A percentile compares a stretch with the other conserved stretches of the same genome.
Conservation (phyloP, 1,139 yeast genomes). For the Yamadazyma triangularis region DNA sequence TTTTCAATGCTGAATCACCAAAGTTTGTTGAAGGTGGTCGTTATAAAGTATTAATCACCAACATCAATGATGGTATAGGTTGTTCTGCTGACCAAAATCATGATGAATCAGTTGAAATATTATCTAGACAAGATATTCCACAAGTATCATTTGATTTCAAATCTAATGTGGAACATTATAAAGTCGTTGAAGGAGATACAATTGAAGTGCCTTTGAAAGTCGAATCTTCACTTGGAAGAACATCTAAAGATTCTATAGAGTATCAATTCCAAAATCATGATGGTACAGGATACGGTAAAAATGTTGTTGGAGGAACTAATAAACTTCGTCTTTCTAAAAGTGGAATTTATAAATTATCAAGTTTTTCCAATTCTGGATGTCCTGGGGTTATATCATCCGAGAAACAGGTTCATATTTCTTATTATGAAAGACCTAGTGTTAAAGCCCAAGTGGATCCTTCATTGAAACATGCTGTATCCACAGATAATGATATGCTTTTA, state of each 20-base stretch:
- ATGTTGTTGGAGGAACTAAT: not conserved
- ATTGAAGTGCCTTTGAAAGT: constrained; percentile 55
- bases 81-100: constrained; percentile 60
- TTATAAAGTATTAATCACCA: constrained; percentile 56
- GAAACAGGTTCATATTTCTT: constrained; percentile 40
- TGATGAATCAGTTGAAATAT: constrained; percentile 53
- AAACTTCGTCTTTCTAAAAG: constrained; percentile 6
- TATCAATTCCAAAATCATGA: constrained; percentile 15
- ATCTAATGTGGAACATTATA: constrained; percentile 20
- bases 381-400: constrained; percentile 48
- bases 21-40: constrained; percentile 62
- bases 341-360: constrained; percentile 60
- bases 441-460: constrained; percentile 21
- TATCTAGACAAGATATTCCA: constrained; percentile 68
- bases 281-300: constrained; percentile 26
- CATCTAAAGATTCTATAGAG: constrained; percentile 22
- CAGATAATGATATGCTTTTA: constrained; percentile 16
- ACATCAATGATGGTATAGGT: constrained; percentile 66
- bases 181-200: constrained; percentile 58
- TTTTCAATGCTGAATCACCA: constrained; percentile 41
- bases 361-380: constrained; percentile 65
- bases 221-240: constrained; percentile 25
- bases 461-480: constrained; percentile 7
- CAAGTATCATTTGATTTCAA: constrained; percentile 17
- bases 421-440: constrained; percentile 55